Evolutionary conservation across 164 flowering plant genomes (phyloP).

Genomic region (Chimonanthus praecox): DNA sequence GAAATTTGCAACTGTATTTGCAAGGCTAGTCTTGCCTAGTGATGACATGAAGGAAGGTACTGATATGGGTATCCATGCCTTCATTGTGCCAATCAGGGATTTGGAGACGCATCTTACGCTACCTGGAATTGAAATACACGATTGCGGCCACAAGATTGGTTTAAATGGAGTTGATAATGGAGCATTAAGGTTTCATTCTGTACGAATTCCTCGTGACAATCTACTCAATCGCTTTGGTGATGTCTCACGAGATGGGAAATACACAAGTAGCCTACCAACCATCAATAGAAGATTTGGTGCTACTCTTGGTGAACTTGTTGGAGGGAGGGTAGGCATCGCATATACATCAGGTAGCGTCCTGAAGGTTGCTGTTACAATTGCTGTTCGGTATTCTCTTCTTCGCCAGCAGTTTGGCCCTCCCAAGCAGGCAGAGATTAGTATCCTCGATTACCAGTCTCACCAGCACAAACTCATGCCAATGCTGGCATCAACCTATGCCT

Average conservation of each 20-base stretch:
- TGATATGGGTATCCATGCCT: constrained; percentile 98
- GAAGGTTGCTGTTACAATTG: constrained; percentile 68
- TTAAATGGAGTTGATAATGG: constrained; percentile 98
- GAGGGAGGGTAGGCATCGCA: constrained; percentile 90
- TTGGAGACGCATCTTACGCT: constrained; percentile 61
- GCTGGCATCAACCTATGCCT: constrained; percentile 92
- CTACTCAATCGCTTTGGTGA: constrained; percentile 93
- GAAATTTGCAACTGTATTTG: constrained; percentile 94
- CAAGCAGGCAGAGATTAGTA: constrained; percentile 75
- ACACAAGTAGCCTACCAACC: constrained; percentile 82
- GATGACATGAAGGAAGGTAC: constrained; percentile 52
- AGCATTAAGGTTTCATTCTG: constrained; percentile 69
- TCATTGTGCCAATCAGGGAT: constrained; percentile 94
- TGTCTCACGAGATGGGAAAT: constrained; percentile 89
- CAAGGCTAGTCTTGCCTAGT: constrained; percentile 71
- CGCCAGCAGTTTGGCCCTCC: constrained; percentile 97
- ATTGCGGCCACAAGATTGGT: constrained; percentile 96
- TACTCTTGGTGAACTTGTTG: constrained; percentile 93
- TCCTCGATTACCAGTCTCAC: constrained; percentile 94
- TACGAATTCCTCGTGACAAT: constrained; percentile 93
- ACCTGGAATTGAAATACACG: constrained; percentile 88
- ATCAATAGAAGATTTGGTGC: constrained; percentile 84
- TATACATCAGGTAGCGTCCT: constrained; percentile 83
- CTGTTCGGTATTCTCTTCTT: constrained; percentile 80
- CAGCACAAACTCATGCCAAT: constrained; percentile 99